Evolutionary conservation across 345 rosid genomes (phyloP), one percentile per base, ranked within the genome.

Genomic region (Theobroma cacao): DNA sequence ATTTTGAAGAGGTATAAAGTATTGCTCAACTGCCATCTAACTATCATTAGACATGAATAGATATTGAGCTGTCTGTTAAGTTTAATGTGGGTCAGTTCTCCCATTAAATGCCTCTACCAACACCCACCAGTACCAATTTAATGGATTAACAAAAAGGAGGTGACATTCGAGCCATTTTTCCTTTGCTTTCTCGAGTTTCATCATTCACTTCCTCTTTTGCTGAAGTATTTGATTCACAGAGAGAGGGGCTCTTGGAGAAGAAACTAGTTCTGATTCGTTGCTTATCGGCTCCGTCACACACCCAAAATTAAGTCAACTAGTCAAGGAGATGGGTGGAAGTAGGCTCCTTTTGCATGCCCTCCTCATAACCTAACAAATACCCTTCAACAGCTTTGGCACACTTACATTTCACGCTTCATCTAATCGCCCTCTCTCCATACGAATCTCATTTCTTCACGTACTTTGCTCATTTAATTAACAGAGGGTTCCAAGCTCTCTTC

Each of bases 101-200:
- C 34, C 40, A 85, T 76, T 87, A 50, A 87, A 85, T 87, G 87
- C 87, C 20, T 11, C 87, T 10, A 72, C 87, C 87, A 85, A 82
- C 90, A 55, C 0, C 86, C 60, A 77, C 73, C 87, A 0, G 79
- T 11, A 52, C 45, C 66, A 72, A 77, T 56, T 83, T 58, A 79
- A 60, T 81, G 41, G 55, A 1, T 31, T 0, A 43, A 4, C 5
- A 33, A 65, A n/a, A 30, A 13, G 14, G 9, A 11, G 31, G 20
- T 9, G 8, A 10, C 41, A 5, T 13, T 40, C 69, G 4, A 5
- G 3, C 13, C 10, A 5, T 12, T 56, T 26, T 7, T 40, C 3
- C 7, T 26, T 38, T 11, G 2, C 20, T 36, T 7, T 28, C 45
- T 26, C 9, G n/a, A n/a, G n/a, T 47, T 69, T 18, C 53, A 24